Base-by-base conservation (phyloP, 2,329 filamentous ascomycete species). In the Stromatinia cepivora region DNA sequence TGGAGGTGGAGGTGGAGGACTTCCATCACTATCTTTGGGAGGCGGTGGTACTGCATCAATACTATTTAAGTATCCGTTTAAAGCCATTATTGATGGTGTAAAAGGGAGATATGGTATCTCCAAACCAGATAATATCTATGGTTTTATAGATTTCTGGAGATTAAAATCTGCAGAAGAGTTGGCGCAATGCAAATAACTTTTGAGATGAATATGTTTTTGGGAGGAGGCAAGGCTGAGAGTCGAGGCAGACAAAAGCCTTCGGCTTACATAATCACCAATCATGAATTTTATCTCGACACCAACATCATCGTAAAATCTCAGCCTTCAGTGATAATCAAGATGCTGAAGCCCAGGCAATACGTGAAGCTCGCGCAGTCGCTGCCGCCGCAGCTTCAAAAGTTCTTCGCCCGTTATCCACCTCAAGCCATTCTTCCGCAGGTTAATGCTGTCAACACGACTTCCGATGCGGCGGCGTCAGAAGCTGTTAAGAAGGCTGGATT, bases 391-490 rank as follows among this genome's bases (percentile, higher is more conserved):
- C 87, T 99, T 58, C 87, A 91, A 78, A 88, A 89, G 77, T 97
- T 99, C 86, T 91, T 99, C 81, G 90, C 91, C 69, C 91, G 92
- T 73, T 97, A 94, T 80, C 95, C 95, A 54, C 93, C 94, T 61
- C 86, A 82, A 66, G 80, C 86, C 74, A 85, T 90, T 77, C 81
- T 87, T 71, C 80, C 85, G 11, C 65, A 78, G 62, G 69, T 75
- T 71, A 69, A 78, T 34, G 67, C 76, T 64, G 57, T 71, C 50
- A 65, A 75, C n/a, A 64, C 81, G 59, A 81, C 81, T 71, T 80
- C 81, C 3, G 76, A 80, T 25, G 78, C 81, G 66, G 72, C 80
- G 22, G 79, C 82, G 66, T 78, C 81, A 46, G 83, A 75, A 75
- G 80, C 72, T 79, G 28, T 70, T 87, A 34, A 50, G 59, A 20